Conservation (phyloP, 192 early-diverging fungal genomes). For the Allomyces macrogynus region DNA sequence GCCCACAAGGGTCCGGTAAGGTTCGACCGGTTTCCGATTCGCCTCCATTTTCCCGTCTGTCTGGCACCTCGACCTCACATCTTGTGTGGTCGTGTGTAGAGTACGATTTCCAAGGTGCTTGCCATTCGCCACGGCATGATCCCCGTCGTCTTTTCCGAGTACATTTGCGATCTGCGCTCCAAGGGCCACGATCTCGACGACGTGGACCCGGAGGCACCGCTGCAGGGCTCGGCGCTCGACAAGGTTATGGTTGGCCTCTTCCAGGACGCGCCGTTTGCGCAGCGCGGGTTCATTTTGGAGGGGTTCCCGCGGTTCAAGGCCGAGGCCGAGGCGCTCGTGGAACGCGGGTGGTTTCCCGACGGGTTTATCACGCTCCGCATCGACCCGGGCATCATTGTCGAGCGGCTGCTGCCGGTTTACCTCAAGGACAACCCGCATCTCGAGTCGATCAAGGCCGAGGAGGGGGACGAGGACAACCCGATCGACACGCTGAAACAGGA, state of each 20-base stretch:
- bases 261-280: background rate
- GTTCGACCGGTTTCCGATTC: background rate
- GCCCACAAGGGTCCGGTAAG: background rate
- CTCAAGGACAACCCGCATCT: background rate
- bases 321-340: background rate
- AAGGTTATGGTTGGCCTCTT: background rate
- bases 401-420: background rate
- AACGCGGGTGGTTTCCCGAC: background rate
- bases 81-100: background rate
- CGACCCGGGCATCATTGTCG: background rate
- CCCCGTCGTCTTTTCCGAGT: background rate
- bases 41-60: background rate
- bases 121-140: background rate
- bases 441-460: background rate
- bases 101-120: background rate
- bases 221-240: background rate
- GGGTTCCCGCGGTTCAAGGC: background rate
- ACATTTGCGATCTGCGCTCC: background rate
- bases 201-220: background rate
- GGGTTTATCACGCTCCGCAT: background rate
- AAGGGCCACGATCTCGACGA: background rate
- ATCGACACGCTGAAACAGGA: background rate
- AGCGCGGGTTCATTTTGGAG: background rate
- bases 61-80: background rate
- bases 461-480: background rate